Evolutionary conservation across 352 stramenopile genomes (phyloP), one percentile per base, ranked within the genome.

Genomic region (Pythium periplocum): DNA sequence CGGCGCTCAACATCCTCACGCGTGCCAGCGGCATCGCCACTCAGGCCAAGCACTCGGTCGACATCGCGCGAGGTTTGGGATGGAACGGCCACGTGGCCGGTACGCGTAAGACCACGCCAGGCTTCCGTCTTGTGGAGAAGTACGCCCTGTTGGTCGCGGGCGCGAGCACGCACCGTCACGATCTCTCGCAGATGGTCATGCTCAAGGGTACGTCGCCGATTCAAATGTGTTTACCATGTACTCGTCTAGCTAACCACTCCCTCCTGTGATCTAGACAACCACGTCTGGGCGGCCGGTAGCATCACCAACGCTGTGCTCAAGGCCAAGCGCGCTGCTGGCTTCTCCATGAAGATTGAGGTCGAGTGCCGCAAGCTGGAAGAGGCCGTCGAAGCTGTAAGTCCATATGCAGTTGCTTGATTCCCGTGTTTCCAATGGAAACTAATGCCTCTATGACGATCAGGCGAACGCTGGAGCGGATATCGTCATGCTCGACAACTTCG

Each of bases 181-280:
- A 99, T 76, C 71, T 99, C 32, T 98, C 88, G 61, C 96, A 99
- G 69, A 99, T 99, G 97, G 95, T 99, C 41, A 99, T 99, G 97
- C 83, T 99, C 46, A 99, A 99, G 71, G 78, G 71, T 81, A 45
- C n/a, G 45, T 38, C 17, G 17, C 17, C 17, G 17, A 26, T 26
- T 26, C 17, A 26, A 26, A 26, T 26, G 17, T 26, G 17, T 26
- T 26, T 26, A 26, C 17, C 17, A 26, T 26, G 17, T 26, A 26
- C 17, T 26, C 17, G 17, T 26, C 17, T 26, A 26, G 17, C 17
- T 26, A 26, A 26, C 17, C 17, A 0, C 17, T 26, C 0, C 17
- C 17, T 26, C 17, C 17, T 26, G 17, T 26, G 17, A 26, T 26
- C 17, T 26, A 26, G 96, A 99, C 69, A 99, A 99, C 81, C 97